Evolutionary conservation across 164 flowering plant species (phyloP), one percentile per base, ranked within the genome.

Genomic region (Platanus orientalis): DNA sequence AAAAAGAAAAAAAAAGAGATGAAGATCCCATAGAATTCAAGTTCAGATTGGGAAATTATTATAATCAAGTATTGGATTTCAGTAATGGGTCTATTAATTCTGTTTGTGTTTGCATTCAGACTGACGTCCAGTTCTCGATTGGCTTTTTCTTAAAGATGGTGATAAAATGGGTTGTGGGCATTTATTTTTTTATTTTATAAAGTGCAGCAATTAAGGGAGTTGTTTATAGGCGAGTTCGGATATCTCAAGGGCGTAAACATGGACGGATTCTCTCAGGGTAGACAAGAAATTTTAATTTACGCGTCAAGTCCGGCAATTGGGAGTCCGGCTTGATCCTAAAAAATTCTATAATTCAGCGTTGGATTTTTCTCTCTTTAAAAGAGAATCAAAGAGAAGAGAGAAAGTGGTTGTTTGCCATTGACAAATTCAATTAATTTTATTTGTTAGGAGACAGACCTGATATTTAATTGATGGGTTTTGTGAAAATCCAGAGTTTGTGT

Each of bases 321-420:
- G 51, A 49, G 69, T 70, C 69, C 68, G 62, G 73, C 70, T 42
- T 59, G 48, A 62, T 69, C 73, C 64, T 58, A 58, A 58, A 29
- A 69, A 62, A 47, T 60, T 60, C 67, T 62, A 68, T n/a, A 56
- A 13, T 58, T 32, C 52, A 32, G 61, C 62, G 65, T 60, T 71
- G 62, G 68, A 58, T 58, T 49, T 47, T 53, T 32, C 60, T 20
- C 27, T 58, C 7, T 14, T 24, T 0, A 23, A 57, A 20, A 23
- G 44, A 20, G 48, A 42, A 25, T 17, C 23, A 14, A 14, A 25
- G n/a, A 12, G 47, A 7, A 49, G 21, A 14, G 48, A 29, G 23
- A 39, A 45, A n/a, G 57, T 10, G 61, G 29, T 24, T 50, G 20
- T 58, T 11, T 27, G 23, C 34, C 25, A 39, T 9, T 4, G 42